Conservation (phyloP, 1,284 basidiomycete species). For the Fomitopsis pinicola region DNA sequence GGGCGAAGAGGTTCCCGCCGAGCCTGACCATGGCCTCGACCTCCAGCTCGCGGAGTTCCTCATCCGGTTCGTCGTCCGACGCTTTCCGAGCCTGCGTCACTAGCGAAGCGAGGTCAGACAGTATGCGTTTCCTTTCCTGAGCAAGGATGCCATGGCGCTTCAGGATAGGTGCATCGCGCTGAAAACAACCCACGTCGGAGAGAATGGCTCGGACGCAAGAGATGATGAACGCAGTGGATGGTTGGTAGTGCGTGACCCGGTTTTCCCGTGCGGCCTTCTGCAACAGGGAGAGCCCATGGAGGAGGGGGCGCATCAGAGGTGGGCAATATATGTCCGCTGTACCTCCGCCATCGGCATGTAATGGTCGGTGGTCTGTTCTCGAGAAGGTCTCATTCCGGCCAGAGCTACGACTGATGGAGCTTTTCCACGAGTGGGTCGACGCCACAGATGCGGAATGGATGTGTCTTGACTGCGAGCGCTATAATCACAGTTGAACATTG, state of each 20-base stretch:
- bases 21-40: conserved; percentile 71
- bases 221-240: conserved; percentile 85
- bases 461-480: conserved; percentile 30
- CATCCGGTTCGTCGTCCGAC: conserved; percentile 51
- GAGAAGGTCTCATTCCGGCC: conserved; percentile 25
- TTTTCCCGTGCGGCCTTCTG: conserved; percentile 80
- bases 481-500: not conserved
- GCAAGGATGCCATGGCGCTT: conserved; percentile 64
- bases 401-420: conserved; percentile 34
- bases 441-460: conserved; percentile 44
- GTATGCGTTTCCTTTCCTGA: conserved; percentile 77
- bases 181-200: conserved; percentile 80
- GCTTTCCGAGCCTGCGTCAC: conserved; percentile 83
- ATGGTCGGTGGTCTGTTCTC: conserved; percentile 38
- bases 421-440: conserved; percentile 50
- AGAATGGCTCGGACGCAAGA: conserved; percentile 92
- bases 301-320: conserved; percentile 70
- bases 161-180: conserved; percentile 76
- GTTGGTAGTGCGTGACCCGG: conserved; percentile 79
- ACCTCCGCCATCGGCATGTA: conserved; percentile 40
- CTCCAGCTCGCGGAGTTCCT: conserved; percentile 50
- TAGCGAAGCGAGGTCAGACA: conserved; percentile 79
- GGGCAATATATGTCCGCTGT: conserved; percentile 60
- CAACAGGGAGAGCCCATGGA: conserved; percentile 82
- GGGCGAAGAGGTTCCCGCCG: conserved; percentile 70